Evolutionary conservation across 116 monocot genomes (phyloP), one percentile per base, ranked within the genome.

Genomic region (Zostera marina): DNA sequence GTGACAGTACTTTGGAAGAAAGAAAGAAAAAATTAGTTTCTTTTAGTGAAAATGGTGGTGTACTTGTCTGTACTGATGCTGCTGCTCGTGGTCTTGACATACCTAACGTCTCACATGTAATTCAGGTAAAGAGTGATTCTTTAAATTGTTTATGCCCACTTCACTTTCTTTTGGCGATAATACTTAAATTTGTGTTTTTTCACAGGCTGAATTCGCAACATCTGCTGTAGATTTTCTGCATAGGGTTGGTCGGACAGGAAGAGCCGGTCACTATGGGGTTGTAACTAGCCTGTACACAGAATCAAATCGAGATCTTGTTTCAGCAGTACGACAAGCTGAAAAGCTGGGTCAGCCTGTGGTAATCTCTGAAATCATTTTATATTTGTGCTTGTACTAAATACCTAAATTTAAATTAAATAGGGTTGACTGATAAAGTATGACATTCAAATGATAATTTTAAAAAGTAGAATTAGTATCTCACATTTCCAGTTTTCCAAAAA

Each of bases 31-130:
- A 75, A 17, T 68, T 98, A 49, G 52, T 60, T 15, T 41, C 38
- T 70, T 90, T 98, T 26, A 73, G 75, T 19, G 76, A 90, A 56
- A 83, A 78, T 9, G 98, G 98, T 64, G 98, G 98, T 1, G 72
- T 98, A 38, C 76, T 98, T 77, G 98, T 98, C 4, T 98, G 98
- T 65, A 98, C 98, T 51, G 98, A 98, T 83, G 98, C 98, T 68
- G 98, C 98, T 65, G 86, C 98, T 44, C 98, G 98, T 67, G 98
- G 98, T 24, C 71, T 98, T 43, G 98, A 98, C 63, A 77, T 98
- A 63, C 91, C 98, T 12, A 80, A 98, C 74, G 73, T 98, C 68
- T 77, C 77, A 54, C 91, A 98, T 72, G 91, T 98, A 69, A 81
- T 98, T 79, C 98, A 98, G 98, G 98, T 90, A 80, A 26, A 13